A percentile compares a stretch with the other conserved stretches of the same genome.
These are phyloP conservation scores for Balakata baccata DNA, from an alignment of 345 rosid genomes.

Conservation along the genomic window DNA sequence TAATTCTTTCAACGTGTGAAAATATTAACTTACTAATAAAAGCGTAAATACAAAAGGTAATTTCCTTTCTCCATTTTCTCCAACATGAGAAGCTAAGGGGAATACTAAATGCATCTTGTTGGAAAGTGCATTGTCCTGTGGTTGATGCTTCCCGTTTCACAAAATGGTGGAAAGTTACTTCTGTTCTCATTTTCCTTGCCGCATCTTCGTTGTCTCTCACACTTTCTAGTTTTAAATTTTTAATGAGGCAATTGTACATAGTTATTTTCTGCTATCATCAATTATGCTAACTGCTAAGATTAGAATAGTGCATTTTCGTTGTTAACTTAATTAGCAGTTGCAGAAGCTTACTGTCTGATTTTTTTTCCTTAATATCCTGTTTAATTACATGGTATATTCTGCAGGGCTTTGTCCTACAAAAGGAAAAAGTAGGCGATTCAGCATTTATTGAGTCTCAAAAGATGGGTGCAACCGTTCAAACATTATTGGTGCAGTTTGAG, in stretches of 20 bases:
- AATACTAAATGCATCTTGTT: too few relatives aligned
- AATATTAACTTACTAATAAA: background rate
- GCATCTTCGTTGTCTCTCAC: too few relatives aligned
- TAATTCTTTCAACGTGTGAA: background rate
- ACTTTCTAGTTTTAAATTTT: too few relatives aligned
- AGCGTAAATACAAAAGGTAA: background rate
- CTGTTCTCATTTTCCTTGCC: too few relatives aligned
- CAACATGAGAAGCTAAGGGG: background rate
- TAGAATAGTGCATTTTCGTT: background rate
- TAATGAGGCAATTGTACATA: too few relatives aligned
- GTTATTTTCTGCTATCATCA: too few relatives aligned
- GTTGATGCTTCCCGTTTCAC: too few relatives aligned
- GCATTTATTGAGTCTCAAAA: constrained; percentile 8
- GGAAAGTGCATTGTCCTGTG: background rate
- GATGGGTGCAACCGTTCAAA: background rate
- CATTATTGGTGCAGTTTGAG: background rate
- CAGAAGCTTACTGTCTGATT: constrained; percentile 8
- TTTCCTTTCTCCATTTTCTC: background rate
- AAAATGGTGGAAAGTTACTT: too few relatives aligned
- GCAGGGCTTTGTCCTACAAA: background rate
- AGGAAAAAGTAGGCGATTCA: background rate
- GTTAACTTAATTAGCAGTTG: constrained; percentile 13
- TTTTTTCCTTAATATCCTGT: too few relatives aligned
- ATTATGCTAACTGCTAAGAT: background rate
- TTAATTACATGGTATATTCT: background rate